phyloP scores from a whole-genome alignment of 2,329 filamentous ascomycete genomes.

The Penicillium expansum region DNA sequence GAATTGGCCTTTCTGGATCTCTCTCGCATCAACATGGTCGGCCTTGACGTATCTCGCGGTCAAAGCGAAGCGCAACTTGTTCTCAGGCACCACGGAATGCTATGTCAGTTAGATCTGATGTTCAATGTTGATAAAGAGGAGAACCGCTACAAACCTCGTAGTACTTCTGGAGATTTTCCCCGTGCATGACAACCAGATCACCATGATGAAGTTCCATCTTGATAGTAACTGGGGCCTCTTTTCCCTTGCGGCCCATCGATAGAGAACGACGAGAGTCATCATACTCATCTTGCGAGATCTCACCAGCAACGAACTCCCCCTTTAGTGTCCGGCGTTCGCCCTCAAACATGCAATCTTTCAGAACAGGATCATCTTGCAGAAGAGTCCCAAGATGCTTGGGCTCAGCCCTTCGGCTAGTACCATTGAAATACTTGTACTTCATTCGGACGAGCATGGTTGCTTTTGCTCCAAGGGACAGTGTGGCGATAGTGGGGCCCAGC shows the following conservation, averaged over 20 bases:
- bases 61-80: constrained; percentile 36
- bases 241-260: constrained; percentile 22
- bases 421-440: constrained; percentile 50
- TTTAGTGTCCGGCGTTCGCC: constrained; percentile 26
- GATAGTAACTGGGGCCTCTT: constrained; percentile 36
- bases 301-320: constrained; percentile 12
- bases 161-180: constrained; percentile 53
- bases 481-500: constrained; percentile 56
- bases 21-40: constrained; percentile 19
- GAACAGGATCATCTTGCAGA: constrained; percentile 31
- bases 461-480: constrained; percentile 52
- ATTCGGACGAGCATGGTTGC: constrained; percentile 56
- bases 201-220: constrained; percentile 54
- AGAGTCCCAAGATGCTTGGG: constrained; percentile 1
- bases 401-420: constrained; percentile 20
- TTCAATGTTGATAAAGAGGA: background rate
- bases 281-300: constrained; percentile 26
- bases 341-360: constrained; percentile 31
- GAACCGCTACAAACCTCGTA: constrained; percentile 44
- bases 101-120: constrained; percentile 12
- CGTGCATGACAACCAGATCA: constrained; percentile 59
- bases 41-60: constrained; percentile 37
- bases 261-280: constrained; percentile 23
- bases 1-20: constrained; percentile 31
- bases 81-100: constrained; percentile 34